Evolutionary conservation across 805 yeast genomes (phyloP).

Genomic region (Candida xiaguanensis): DNA sequence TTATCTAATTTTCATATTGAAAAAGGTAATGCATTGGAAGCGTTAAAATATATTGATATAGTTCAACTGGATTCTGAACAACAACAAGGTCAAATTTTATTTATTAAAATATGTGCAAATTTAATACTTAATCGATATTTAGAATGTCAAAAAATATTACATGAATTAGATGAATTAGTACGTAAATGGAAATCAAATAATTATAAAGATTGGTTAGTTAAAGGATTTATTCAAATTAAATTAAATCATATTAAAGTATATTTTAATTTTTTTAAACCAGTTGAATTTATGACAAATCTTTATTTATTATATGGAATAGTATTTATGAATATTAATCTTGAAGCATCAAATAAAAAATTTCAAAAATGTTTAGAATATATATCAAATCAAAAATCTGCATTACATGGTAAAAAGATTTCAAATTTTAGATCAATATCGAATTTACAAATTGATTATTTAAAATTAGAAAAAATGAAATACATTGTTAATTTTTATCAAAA

Average conservation of each 20-base stretch:
- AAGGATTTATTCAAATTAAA: constrained; percentile 18
- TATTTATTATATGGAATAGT: constrained; percentile 43
- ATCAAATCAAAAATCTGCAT: constrained; percentile 19
- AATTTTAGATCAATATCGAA: constrained; percentile 6
- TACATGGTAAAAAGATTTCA: constrained; percentile 8
- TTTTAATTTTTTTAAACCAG: constrained; percentile 40
- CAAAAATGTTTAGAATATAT: constrained; percentile 31
- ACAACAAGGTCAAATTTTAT: constrained; percentile 25
- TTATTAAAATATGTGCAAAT: constrained; percentile 22
- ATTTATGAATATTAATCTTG: constrained; percentile 29
- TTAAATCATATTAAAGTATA: constrained; percentile 14
- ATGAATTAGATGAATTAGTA: constrained; percentile 19
- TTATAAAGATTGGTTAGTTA: constrained; percentile 27
- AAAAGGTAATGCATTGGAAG: constrained; percentile 22
- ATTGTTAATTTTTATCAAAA: constrained; percentile 32
- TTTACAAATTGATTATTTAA: constrained; percentile 16
- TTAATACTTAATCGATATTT: constrained; percentile 23
- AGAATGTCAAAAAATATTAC: constrained; percentile 20
- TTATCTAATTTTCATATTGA: constrained; percentile 27
- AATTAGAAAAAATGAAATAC: constrained; percentile 26
- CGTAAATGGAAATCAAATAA: constrained; percentile 16
- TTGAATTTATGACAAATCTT: constrained; percentile 38
- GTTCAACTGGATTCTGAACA: constrained; percentile 22
- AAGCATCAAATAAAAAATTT: constrained; percentile 34
- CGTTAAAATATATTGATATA: constrained; percentile 9